A percentile compares a stretch with the other conserved stretches of the same genome.
Evolutionary conservation across 345 rosid genomes (phyloP).

Genomic region (Eucalyptus virginea): DNA sequence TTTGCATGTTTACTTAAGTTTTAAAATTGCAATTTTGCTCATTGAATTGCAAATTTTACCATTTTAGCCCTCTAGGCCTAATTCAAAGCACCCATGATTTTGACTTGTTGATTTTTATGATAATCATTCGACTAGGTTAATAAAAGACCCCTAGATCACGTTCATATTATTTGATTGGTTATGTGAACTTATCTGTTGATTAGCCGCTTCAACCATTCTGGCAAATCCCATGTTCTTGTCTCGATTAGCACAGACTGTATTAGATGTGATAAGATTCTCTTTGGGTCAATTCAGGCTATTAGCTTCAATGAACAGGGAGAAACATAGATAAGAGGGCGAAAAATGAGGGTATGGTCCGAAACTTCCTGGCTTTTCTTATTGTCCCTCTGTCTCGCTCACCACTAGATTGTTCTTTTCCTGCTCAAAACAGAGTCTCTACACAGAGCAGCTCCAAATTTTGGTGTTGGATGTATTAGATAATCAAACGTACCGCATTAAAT

Average conservation of each 20-base stretch:
- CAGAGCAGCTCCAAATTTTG: not conserved
- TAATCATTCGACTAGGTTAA: no score
- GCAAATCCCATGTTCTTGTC: not conserved
- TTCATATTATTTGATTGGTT: no score
- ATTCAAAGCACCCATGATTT: no score
- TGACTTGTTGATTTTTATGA: no score
- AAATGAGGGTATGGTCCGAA: not conserved
- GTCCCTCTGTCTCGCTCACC: not conserved
- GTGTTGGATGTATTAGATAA: not conserved
- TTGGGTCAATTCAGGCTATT: not conserved
- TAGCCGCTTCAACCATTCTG: not conserved
- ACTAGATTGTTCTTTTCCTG: not conserved
- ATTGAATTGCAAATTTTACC: no score
- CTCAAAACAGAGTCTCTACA: not conserved
- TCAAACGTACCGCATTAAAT: not conserved
- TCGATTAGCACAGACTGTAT: not conserved
- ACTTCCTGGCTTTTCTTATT: not conserved
- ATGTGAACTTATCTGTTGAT: not conserved
- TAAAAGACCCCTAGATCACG: no score
- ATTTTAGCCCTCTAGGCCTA: no score
- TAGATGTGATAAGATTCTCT: not conserved
- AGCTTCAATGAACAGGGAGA: not conserved
- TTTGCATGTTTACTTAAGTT: no score
- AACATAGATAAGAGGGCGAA: not conserved
- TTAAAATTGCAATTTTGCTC: no score